Conservation (phyloP, 495 filamentous ascomycete genomes). For the Talaromyces liani region DNA sequence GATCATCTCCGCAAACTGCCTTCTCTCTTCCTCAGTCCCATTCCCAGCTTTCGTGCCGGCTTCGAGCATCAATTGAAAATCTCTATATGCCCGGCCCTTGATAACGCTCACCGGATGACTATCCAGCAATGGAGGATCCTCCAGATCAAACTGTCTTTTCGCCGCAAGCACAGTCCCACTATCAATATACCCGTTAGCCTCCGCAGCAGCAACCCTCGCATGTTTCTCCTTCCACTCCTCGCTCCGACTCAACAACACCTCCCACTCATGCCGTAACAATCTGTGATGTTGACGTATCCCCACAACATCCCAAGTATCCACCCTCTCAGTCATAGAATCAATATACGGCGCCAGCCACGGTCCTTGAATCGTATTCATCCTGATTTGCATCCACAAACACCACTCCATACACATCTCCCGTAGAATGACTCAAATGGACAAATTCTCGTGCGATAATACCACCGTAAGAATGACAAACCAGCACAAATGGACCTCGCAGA, state of each 20-base stretch:
- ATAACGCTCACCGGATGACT: constrained; percentile 14
- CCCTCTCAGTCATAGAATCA: not conserved
- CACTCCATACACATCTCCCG: constrained; percentile 15
- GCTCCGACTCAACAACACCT: not conserved
- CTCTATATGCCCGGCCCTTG: constrained; percentile 9
- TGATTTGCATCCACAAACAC: constrained; percentile 20
- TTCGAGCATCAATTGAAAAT: constrained; percentile 16
- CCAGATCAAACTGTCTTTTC: constrained; percentile 8
- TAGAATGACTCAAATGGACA: constrained; percentile 8
- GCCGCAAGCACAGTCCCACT: constrained; percentile 2
- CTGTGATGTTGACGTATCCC: constrained; percentile 1
- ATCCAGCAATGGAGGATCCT: constrained; percentile 8
- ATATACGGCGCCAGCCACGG: constrained; percentile 2
- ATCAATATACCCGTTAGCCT: constrained; percentile 8
- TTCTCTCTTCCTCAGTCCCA: constrained; percentile 21
- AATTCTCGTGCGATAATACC: constrained; percentile 31
- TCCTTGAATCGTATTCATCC: constrained; percentile 12
- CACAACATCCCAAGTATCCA: constrained; percentile 3
- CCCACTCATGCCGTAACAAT: not conserved
- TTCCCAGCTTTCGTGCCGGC: constrained; percentile 16
- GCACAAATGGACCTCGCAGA: constrained; percentile 20
- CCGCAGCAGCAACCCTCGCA: not conserved
- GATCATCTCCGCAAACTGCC: constrained; percentile 15
- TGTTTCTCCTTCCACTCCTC: constrained; percentile 3
- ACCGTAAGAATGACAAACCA: constrained; percentile 34